A percentile compares a stretch with the other conserved stretches of the same genome.
These are phyloP conservation scores for Boletus semigastroideus DNA, from an alignment of 1,284 basidiomycete species.

Conservation along the genomic window DNA sequence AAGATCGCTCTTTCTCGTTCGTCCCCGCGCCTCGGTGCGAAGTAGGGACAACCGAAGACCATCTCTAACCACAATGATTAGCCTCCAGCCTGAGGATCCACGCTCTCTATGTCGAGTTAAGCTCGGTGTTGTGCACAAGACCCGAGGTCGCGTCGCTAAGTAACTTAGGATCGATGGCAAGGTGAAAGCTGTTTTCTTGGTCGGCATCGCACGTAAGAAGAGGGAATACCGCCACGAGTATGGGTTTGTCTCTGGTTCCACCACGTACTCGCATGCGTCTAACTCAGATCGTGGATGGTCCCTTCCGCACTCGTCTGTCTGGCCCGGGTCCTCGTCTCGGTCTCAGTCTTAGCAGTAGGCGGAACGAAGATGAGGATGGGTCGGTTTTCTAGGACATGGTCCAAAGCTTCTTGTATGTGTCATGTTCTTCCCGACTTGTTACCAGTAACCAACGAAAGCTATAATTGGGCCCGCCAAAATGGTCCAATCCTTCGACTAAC, in stretches of 20 bases:
- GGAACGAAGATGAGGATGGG: slow-evolving; percentile 36
- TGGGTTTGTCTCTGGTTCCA: neutral
- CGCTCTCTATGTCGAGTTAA: no score
- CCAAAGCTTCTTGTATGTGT: no score
- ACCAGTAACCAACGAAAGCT: no score
- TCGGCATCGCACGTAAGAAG: slow-evolving; percentile 1
- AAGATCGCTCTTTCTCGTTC: slow-evolving; percentile 82
- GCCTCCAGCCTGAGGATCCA: no score
- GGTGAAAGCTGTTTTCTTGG: neutral
- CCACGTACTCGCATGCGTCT: slow-evolving; percentile 10
- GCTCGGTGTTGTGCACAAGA: no score
- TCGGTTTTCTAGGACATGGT: slow-evolving; percentile 1
- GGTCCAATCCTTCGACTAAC: no score
- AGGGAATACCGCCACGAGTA: slow-evolving; percentile 16
- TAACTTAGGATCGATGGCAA: no score
- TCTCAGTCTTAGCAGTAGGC: slow-evolving; percentile 39
- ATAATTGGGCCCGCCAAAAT: no score
- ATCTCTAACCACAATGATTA: no score
- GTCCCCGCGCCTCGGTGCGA: slow-evolving; percentile 48
- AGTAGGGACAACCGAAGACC: slow-evolving; percentile 13
- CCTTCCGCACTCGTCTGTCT: slow-evolving; percentile 50
- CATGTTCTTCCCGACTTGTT: no score
- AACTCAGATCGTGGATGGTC: slow-evolving; percentile 44
- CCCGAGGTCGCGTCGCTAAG: no score
- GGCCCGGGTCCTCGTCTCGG: slow-evolving; percentile 39